A percentile compares a stretch with the other conserved stretches of the same genome.
Conservation (phyloP, 257 asterid species). For the Anisodus acutangulus region DNA sequence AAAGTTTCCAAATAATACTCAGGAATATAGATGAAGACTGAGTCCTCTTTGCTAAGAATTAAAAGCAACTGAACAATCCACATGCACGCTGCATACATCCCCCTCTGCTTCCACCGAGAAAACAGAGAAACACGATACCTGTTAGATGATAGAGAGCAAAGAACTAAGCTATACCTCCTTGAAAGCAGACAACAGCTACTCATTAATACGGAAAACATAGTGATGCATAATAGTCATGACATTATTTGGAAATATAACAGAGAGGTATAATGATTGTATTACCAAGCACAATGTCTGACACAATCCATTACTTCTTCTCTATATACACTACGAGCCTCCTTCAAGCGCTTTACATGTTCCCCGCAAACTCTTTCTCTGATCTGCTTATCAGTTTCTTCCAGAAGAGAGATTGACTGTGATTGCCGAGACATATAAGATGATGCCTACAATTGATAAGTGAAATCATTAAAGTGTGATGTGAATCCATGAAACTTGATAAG, state of each 20-base stretch:
- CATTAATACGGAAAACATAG: slow-evolving; percentile 16
- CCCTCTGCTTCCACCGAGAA: slow-evolving; percentile 96
- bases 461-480: neutral
- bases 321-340: slow-evolving; percentile 78
- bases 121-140: slow-evolving; percentile 89
- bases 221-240: neutral
- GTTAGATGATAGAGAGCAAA: slow-evolving; percentile 36
- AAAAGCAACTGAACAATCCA: slow-evolving; percentile 93
- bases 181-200: slow-evolving; percentile 16
- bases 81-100: slow-evolving; percentile 90
- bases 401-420: slow-evolving; percentile 66
- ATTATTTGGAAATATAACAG: slow-evolving; percentile 18
- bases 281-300: slow-evolving; percentile 97
- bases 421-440: slow-evolving; percentile 85
- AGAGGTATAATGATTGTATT: slow-evolving; percentile 30
- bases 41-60: slow-evolving; percentile 80
- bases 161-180: slow-evolving; percentile 16
- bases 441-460: slow-evolving; percentile 55
- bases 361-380: slow-evolving; percentile 66
- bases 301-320: slow-evolving; percentile 93
- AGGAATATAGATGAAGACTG: slow-evolving; percentile 73
- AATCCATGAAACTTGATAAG: slow-evolving; percentile 12
- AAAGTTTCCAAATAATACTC: slow-evolving; percentile 92
- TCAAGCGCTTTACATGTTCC: slow-evolving; percentile 80
- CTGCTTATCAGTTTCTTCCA: slow-evolving; percentile 95